Evolutionary conservation across 176 grass and related monocot species (phyloP).

Genomic region (Sorghum bicolor): DNA sequence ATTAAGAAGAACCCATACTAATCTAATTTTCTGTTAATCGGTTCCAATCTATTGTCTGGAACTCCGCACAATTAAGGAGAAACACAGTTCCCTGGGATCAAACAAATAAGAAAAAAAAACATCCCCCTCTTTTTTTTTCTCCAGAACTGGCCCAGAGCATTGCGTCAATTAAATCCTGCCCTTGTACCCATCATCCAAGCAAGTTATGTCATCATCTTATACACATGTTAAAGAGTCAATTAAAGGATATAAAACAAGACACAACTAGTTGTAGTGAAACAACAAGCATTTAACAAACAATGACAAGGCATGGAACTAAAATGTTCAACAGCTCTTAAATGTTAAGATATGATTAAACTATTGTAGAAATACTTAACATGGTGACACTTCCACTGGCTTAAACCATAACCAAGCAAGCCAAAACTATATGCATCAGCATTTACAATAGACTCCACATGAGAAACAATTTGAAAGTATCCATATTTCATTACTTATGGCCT

Average conservation of each 20-base stretch:
- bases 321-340: not conserved
- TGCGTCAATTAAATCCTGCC: not conserved
- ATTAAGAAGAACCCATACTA: not conserved
- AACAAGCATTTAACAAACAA: slow-evolving; percentile 16
- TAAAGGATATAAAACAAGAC: not conserved
- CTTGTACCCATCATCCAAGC: slow-evolving; percentile 1
- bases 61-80: not conserved
- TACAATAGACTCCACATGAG: not conserved
- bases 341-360: slow-evolving; percentile 1
- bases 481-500: not conserved
- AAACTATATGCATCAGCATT: slow-evolving; percentile 1
- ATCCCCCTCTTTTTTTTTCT: not conserved
- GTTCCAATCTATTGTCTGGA: not conserved
- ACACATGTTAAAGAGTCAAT: slow-evolving; percentile 1
- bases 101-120: not conserved
- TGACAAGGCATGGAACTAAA: not conserved
- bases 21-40: not conserved
- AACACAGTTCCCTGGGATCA: not conserved
- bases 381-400: slow-evolving; percentile 2
- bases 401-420: not conserved
- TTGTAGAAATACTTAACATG: slow-evolving; percentile 2
- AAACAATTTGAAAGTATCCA: not conserved
- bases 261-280: not conserved
- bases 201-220: not conserved
- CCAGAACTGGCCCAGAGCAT: not conserved